Conservation (phyloP, 257 asterid species). For the Primulina eburnea region DNA sequence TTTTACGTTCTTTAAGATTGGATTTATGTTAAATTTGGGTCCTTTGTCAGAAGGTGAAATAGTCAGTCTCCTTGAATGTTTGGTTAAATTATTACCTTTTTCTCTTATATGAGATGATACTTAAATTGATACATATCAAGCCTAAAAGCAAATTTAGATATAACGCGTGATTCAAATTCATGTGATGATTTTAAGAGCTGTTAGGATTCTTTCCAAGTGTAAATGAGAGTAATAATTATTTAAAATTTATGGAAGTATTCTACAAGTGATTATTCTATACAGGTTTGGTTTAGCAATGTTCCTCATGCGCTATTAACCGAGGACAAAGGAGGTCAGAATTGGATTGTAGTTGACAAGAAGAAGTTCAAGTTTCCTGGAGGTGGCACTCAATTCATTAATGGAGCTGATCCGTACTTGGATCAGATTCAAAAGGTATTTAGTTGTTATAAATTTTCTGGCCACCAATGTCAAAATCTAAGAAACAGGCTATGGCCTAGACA, state of each 20-base stretch:
- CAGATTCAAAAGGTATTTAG: conserved; percentile 54
- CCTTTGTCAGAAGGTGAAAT: background rate
- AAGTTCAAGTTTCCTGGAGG: conserved; percentile 40
- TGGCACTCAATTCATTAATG: conserved; percentile 25
- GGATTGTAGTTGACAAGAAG: conserved; percentile 33
- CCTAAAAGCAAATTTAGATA: background rate
- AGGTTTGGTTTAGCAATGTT: conserved; percentile 55
- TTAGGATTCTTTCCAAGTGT: background rate
- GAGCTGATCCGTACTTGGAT: conserved; percentile 38
- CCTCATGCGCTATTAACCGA: conserved; percentile 31
- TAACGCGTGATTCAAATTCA: background rate
- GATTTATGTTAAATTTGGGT: background rate
- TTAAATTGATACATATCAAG: too few species aligned
- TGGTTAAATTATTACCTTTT: background rate
- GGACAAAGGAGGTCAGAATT: conserved; percentile 28
- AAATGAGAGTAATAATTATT: background rate
- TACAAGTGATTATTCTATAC: conserved; percentile 17
- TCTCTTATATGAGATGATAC: background rate
- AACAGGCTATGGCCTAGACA: background rate
- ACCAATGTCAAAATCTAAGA: background rate
- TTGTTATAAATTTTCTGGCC: conserved; percentile 7
- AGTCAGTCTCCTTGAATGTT: background rate
- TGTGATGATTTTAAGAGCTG: background rate
- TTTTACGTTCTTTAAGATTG: background rate
- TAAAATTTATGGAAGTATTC: background rate